A percentile compares a stretch with the other conserved stretches of the same genome.
These are phyloP conservation scores for Starmerella powellii DNA, from an alignment of 805 yeast species.

Conservation along the genomic window DNA sequence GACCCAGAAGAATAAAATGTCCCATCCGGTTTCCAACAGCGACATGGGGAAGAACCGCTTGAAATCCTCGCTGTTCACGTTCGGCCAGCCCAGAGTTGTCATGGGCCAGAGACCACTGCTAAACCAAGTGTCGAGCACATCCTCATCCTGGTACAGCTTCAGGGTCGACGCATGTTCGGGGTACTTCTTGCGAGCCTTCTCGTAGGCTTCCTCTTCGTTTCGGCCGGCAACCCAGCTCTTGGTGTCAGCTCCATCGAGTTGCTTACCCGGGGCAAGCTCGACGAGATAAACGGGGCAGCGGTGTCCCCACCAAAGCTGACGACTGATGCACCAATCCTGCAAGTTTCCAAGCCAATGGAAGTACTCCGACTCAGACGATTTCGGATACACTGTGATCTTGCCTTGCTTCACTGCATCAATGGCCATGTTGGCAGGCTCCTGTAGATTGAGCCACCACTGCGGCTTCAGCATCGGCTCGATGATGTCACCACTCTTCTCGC, in stretches of 20 bases:
- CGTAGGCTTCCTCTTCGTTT: conserved; percentile 66
- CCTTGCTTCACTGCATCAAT: conserved; percentile 76
- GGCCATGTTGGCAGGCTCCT: conserved; percentile 77
- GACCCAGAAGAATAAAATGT: conserved; percentile 97
- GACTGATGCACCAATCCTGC: conserved; percentile 98
- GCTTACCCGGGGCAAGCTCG: conserved; percentile 51
- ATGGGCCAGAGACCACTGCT: conserved; percentile 98
- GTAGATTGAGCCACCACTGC: conserved; percentile 98
- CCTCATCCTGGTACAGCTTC: conserved; percentile 74
- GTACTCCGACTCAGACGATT: conserved; percentile 82
- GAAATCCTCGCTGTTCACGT: conserved; percentile 48
- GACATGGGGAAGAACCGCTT: conserved; percentile 77
- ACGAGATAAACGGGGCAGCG: conserved; percentile 94
- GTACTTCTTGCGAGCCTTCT: conserved; percentile 64
- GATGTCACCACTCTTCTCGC: conserved; percentile 93
- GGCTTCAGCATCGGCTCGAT: conserved; percentile 96
- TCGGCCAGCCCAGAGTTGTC: conserved; percentile 94
- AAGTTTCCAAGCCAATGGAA: conserved; percentile 91
- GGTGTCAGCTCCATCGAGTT: conserved; percentile 51
- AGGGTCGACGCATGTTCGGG: conserved; percentile 58
- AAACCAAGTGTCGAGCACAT: conserved; percentile 97
- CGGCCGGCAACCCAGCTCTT: conserved; percentile 88
- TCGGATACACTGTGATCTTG: conserved; percentile 69
- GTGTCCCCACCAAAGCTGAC: conserved; percentile 95
- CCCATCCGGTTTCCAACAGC: conserved; percentile 98